Evolutionary conservation across 768 basidiomycete genomes (phyloP).

Genomic region (Mycena pura): DNA sequence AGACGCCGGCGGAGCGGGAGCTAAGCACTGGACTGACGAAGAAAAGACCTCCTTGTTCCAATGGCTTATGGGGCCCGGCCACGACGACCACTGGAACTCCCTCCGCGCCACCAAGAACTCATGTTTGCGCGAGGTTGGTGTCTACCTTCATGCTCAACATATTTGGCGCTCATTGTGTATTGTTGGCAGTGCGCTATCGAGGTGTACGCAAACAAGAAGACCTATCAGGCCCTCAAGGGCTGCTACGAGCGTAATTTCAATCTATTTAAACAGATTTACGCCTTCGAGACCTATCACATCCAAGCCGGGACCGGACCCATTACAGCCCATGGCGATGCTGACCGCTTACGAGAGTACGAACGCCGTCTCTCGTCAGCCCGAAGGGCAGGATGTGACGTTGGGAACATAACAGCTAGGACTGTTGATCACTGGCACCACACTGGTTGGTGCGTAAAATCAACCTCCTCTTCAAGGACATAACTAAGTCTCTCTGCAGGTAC

Average conservation of each 20-base stretch:
- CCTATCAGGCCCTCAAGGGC: conserved; percentile 84
- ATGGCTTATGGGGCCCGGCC: conserved; percentile 76
- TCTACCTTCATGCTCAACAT: not conserved
- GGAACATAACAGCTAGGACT: conserved; percentile 73
- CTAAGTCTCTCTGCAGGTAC: conserved; percentile 42
- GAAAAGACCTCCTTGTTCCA: conserved; percentile 80
- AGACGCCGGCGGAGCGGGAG: conserved; percentile 61
- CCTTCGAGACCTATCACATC: conserved; percentile 64
- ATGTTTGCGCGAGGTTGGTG: conserved; percentile 73
- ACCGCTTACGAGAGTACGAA: conserved; percentile 75
- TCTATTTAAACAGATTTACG: conserved; percentile 82
- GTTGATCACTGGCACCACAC: conserved; percentile 82
- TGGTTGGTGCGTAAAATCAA: conserved; percentile 55
- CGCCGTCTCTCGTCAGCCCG: conserved; percentile 71
- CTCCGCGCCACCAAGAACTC: conserved; percentile 84
- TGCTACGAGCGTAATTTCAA: conserved; percentile 89
- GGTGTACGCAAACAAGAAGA: conserved; percentile 79
- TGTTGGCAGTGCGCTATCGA: conserved; percentile 69
- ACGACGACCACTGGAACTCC: conserved; percentile 81
- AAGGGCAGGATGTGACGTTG: conserved; percentile 71
- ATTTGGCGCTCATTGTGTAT: conserved; percentile 11
- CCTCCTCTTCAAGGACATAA: not conserved
- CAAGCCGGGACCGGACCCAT: conserved; percentile 45
- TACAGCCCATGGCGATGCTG: conserved; percentile 57
- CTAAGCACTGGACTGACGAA: conserved; percentile 87